Evolutionary conservation across 2,329 filamentous ascomycete species (phyloP).

Genomic region (Scedosporium minutisporum): DNA sequence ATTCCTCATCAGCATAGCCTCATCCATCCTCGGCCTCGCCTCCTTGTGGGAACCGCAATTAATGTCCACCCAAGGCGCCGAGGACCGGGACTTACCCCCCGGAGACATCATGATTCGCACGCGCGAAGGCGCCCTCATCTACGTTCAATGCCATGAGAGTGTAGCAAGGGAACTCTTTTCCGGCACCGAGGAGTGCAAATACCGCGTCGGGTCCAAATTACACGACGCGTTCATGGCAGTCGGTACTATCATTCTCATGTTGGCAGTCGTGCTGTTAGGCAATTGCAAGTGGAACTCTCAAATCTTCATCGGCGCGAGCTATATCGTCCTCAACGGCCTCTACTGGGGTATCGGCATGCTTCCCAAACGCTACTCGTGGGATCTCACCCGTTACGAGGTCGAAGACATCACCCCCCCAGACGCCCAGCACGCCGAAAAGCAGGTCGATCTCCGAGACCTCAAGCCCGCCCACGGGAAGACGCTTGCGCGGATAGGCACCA

Average conservation of each 20-base stretch:
- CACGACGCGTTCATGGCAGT: conserved; percentile 46
- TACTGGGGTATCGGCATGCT: conserved; percentile 49
- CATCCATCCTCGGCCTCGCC: conserved; percentile 45
- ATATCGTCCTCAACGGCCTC: conserved; percentile 48
- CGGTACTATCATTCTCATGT: conserved; percentile 52
- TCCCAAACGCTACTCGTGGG: conserved; percentile 42
- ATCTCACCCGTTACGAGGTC: conserved; percentile 41
- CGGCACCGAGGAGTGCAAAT: conserved; percentile 50
- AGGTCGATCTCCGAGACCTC: neutral
- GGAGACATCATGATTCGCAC: conserved; percentile 55
- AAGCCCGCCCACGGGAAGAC: neutral
- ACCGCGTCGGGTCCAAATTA: conserved; percentile 32
- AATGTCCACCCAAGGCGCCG: conserved; percentile 30
- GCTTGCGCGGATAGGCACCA: neutral
- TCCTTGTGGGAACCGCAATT: conserved; percentile 48
- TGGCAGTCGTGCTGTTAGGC: conserved; percentile 49
- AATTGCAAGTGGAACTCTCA: conserved; percentile 54
- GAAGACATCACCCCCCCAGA: conserved; percentile 30
- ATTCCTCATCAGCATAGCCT: conserved; percentile 39
- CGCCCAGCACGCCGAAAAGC: conserved; percentile 23
- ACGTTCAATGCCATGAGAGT: conserved; percentile 48
- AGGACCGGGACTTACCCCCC: conserved; percentile 27
- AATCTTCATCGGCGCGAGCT: conserved; percentile 45
- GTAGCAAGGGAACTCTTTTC: conserved; percentile 54
- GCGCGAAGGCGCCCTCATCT: conserved; percentile 48